Evolutionary conservation across 257 asterid genomes (phyloP), one percentile per base, ranked within the genome.

Genomic region (Ballota nigra): DNA sequence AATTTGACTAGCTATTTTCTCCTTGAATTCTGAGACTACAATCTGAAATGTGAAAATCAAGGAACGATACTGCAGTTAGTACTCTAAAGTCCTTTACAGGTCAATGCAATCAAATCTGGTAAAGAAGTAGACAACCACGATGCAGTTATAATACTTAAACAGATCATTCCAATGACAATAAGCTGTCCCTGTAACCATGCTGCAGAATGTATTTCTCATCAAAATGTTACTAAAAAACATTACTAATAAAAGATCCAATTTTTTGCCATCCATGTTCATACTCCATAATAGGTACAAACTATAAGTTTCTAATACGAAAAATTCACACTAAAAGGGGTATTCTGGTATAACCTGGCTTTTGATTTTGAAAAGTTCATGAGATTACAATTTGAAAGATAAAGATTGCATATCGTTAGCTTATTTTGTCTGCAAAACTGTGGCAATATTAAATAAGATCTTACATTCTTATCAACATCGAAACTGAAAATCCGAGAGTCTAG

Each of bases 21-120:
- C 97, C 85, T 91, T 91, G 79, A 91, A 87, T 34, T 82, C 86
- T 41, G 89, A 87, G 63, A 91, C 89, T 29, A 43, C 80, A 81
- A 83, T 82, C 97, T 91, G 90, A 65, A 41, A 79, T 49, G 18
- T 34, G 67, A 20, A 76, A 57, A 77, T 45, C 23, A 31, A 45
- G 24, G 16, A 70, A 70, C 36, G 13, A 20, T 38, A 22, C 38
- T 33, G 49, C 26, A n/a, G 12, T 70, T 70, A 52, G 76, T 63
- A 10, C 56, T 52, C 36, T 49, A 23, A 38, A 38, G 24, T 11
- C 33, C 23, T 58, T 56, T 22, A 61, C n/a, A 26, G 10, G 53
- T 57, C 62, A 34, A 49, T 55, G 19, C 36, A 68, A 8, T 36
- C 24, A 58, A 43, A 19, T 33, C 24, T 19, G 53, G 65, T 15